Evolutionary conservation across 2,329 filamentous ascomycete species (phyloP).

Genomic region (Magnaporthiopsis poae): DNA sequence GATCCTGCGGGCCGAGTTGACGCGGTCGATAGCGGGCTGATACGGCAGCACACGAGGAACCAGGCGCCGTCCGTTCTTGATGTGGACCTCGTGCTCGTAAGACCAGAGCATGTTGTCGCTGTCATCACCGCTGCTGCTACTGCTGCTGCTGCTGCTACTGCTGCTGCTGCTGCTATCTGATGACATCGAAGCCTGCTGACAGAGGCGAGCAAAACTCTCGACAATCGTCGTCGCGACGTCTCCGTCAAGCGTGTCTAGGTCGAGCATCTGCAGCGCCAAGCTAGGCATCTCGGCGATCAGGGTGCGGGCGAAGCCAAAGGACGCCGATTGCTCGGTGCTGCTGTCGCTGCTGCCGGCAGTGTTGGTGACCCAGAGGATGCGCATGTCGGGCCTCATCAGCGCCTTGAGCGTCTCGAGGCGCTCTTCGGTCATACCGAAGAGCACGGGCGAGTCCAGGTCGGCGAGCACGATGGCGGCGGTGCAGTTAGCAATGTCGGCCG

Average conservation of each 20-base stretch:
- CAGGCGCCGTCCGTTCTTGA: slow-evolving; percentile 22
- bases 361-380: slow-evolving; percentile 23
- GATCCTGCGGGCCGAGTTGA: slow-evolving; percentile 28
- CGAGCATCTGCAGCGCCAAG: slow-evolving; percentile 22
- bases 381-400: slow-evolving; percentile 20
- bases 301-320: slow-evolving; percentile 23
- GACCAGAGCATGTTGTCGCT: slow-evolving; percentile 17
- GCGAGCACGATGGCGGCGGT: slow-evolving; percentile 25
- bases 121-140: not conserved
- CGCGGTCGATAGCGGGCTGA: slow-evolving; percentile 26
- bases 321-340: slow-evolving; percentile 21
- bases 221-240: slow-evolving; percentile 10
- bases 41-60: slow-evolving; percentile 31
- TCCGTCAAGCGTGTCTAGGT: slow-evolving; percentile 17
- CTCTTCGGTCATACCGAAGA: slow-evolving; percentile 24
- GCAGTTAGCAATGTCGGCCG: slow-evolving; percentile 14
- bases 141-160: not conserved
- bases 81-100: slow-evolving; percentile 28
- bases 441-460: slow-evolving; percentile 26
- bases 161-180: not conserved
- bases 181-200: not conserved
- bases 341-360: slow-evolving; percentile 11
- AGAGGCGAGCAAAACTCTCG: slow-evolving; percentile 17
- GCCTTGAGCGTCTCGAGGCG: slow-evolving; percentile 19
- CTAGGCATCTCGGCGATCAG: slow-evolving; percentile 23